Base-by-base conservation (phyloP, 148 eudicot genomes). In the Mesembryanthemum crystallinum region DNA sequence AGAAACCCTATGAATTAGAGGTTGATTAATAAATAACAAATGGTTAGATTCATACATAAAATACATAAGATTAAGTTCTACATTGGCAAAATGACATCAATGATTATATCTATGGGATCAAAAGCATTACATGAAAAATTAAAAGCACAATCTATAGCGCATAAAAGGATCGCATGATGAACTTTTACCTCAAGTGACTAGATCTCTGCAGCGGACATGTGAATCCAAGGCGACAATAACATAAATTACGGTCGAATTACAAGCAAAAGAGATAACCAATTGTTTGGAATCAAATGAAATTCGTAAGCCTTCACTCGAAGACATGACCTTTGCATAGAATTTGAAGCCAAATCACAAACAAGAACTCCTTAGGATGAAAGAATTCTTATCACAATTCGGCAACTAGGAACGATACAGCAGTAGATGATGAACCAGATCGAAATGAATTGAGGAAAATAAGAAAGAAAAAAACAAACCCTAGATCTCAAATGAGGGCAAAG, bases 391-490 rank as follows among this genome's bases (percentile, higher is more conserved):
- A 76, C 0, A 25, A 54, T 1, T 43, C 2, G 15, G 0, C 12
- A 43, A 32, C 4, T 64, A 8, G 37, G 18, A 45, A 20, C 61
- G 2, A 74, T 14, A 18, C 12, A 25, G 21, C 28, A 8, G n/a
- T 67, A 39, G 51, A 54, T 37, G 23, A 77, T 63, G 62, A 69
- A 69, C 32, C 27, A 18, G 43, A 59, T 58, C 67, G 43, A 42
- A 49, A 77, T 23, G 24, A 32, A 60, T 29, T 60, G 0, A 35
- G 15, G 7, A 21, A 30, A 39, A 18, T 45, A 42, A 55, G 54
- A 63, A 63, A 25, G 43, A 64, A 82, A 69, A 63, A 63, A 63
- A 12, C 43, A 64, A 82, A 74, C 85, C 85, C 82, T 78, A 82
- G 73, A 78, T 82, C 82, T 57, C 59, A 77, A 73, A 74, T 70